These are phyloP conservation scores for Blastobotrys malaysiensis DNA, from an alignment of 1,139 yeast species.

Conservation along the genomic window DNA sequence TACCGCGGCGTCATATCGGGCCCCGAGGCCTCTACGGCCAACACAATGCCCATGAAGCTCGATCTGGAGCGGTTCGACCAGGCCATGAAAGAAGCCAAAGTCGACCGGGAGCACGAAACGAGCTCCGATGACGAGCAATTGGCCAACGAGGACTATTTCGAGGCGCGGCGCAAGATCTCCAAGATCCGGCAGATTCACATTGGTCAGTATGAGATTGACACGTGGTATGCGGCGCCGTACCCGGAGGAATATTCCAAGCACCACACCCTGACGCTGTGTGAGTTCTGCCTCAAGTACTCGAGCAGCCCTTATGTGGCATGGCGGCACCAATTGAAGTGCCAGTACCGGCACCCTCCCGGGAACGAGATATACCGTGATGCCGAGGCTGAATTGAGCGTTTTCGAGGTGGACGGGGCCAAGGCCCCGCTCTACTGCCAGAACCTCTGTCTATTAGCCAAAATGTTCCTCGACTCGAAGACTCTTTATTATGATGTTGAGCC, in stretches of 20 bases:
- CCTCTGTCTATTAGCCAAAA: constrained; percentile 79
- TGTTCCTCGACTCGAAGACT: constrained; percentile 86
- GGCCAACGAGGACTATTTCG: background rate
- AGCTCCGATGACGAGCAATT: background rate
- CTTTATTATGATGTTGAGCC: constrained; percentile 94
- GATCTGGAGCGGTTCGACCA: constrained; percentile 49
- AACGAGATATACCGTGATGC: constrained; percentile 74
- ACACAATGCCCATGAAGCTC: constrained; percentile 52
- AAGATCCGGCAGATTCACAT: constrained; percentile 56
- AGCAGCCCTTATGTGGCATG: constrained; percentile 59
- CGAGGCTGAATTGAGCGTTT: constrained; percentile 48
- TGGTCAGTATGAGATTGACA: constrained; percentile 66
- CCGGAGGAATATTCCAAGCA: constrained; percentile 78
- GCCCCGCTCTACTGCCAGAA: constrained; percentile 82
- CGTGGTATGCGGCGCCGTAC: constrained; percentile 93
- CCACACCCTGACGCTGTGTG: constrained; percentile 67
- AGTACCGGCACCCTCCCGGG: constrained; percentile 77
- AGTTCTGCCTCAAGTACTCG: constrained; percentile 79
- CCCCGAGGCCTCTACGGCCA: constrained; percentile 54
- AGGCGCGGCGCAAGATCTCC: constrained; percentile 23
- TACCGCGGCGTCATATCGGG: constrained; percentile 59
- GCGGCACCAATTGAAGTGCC: constrained; percentile 72
- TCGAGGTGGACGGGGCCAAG: constrained; percentile 91
- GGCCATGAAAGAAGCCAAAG: constrained; percentile 30
- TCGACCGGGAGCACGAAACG: constrained; percentile 22